Evolutionary conservation across 1,139 yeast species (phyloP).

Genomic region (Protomyces lactucae-debilis): DNA sequence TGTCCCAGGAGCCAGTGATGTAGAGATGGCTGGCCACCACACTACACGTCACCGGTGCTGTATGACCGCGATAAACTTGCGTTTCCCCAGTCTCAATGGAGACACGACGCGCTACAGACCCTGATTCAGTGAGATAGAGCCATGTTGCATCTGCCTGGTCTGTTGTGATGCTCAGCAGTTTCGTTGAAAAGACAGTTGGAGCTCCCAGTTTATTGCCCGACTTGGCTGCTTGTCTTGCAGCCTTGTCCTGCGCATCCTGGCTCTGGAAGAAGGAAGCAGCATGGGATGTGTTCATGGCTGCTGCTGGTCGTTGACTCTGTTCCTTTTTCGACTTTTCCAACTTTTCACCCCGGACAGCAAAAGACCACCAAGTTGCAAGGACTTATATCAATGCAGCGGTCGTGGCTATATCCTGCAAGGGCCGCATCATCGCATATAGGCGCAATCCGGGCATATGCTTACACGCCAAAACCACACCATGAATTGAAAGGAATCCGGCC

Average conservation of each 20-base stretch:
- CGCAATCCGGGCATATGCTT: not conserved
- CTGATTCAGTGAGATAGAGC: constrained; percentile 17
- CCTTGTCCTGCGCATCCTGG: constrained; percentile 22
- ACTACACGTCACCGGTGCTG: constrained; percentile 27
- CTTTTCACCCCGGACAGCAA: not conserved
- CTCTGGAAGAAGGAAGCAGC: constrained; percentile 18
- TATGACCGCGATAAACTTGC: constrained; percentile 20
- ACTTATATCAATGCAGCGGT: not conserved
- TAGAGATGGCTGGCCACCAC: constrained; percentile 3
- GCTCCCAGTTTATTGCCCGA: constrained; percentile 8
- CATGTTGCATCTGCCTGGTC: not conserved
- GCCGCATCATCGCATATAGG: not conserved
- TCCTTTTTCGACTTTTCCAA: not conserved
- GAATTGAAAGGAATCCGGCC: not conserved
- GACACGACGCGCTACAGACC: constrained; percentile 9
- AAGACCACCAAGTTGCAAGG: not conserved
- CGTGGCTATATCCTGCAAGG: not conserved
- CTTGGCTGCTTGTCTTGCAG: constrained; percentile 22
- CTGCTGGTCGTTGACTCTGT: not conserved
- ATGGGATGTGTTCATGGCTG: constrained; percentile 14
- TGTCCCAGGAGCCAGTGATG: constrained; percentile 26
- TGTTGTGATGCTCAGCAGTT: constrained; percentile 9
- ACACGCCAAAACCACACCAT: not conserved
- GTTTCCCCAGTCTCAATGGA: constrained; percentile 2
- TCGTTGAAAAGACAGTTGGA: constrained; percentile 5